phyloP scores from a whole-genome alignment of 352 stramenopile species.

The Phytophthora citrophthora region DNA sequence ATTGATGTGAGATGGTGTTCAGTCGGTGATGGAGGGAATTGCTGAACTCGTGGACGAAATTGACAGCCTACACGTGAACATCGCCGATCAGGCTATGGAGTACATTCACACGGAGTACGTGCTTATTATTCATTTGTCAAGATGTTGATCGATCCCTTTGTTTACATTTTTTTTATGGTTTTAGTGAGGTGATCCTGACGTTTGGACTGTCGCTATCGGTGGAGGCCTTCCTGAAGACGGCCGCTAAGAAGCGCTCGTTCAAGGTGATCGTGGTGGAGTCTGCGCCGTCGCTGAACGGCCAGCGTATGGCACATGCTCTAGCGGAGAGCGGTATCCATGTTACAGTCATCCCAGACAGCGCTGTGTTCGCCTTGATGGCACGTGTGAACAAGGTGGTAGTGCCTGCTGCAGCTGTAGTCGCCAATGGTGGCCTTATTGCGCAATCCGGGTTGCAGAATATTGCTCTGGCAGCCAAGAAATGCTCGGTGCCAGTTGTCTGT shows the following conservation, averaged over 20 bases:
- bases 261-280: conserved; percentile 96
- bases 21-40: conserved; percentile 96
- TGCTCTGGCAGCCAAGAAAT: conserved; percentile 95
- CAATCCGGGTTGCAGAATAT: conserved; percentile 96
- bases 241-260: conserved; percentile 94
- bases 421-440: conserved; percentile 97
- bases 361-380: conserved; percentile 98
- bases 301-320: conserved; percentile 89
- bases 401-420: conserved; percentile 95
- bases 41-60: conserved; percentile 95
- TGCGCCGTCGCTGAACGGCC: conserved; percentile 92
- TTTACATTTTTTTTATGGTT: background rate
- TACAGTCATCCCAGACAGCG: conserved; percentile 97
- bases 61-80: conserved; percentile 96
- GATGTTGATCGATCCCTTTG: background rate
- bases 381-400: conserved; percentile 98
- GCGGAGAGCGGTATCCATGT: conserved; percentile 92
- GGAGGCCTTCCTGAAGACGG: conserved; percentile 90
- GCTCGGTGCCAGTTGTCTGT: conserved; percentile 97
- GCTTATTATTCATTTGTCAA: background rate
- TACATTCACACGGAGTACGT: conserved; percentile 96
- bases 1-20: conserved; percentile 19
- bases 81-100: conserved; percentile 95
- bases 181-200: conserved; percentile 95
- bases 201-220: conserved; percentile 94